These are phyloP conservation scores for Tarenaya hassleriana DNA, from an alignment of 345 rosid genomes.

Conservation along the genomic window DNA sequence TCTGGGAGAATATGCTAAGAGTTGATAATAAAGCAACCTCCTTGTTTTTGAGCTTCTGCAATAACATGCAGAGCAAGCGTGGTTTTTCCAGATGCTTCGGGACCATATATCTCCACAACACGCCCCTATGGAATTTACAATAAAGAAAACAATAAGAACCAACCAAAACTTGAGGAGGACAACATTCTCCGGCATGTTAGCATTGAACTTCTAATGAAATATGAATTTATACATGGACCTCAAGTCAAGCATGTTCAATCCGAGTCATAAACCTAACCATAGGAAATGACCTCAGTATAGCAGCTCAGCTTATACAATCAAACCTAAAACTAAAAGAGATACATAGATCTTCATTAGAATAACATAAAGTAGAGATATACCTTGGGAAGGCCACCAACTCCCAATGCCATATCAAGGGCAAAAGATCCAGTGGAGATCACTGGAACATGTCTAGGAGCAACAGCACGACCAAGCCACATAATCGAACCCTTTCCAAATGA, in stretches of 20 bases:
- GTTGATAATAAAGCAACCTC: conserved; percentile 46
- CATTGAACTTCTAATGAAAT: no score
- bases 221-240: conserved; percentile 3
- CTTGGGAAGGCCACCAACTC: conserved; percentile 95
- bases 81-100: conserved; percentile 99
- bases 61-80: conserved; percentile 93
- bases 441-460: conserved; percentile 57
- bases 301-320: neutral
- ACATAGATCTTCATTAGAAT: neutral
- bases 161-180: conserved; percentile 12
- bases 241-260: neutral
- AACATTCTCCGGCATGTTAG: no score
- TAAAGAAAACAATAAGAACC: conserved; percentile 11
- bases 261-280: neutral
- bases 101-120: conserved; percentile 94
- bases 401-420: conserved; percentile 78
- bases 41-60: conserved; percentile 95
- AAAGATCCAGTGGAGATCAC: conserved; percentile 91
- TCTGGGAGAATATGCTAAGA: conserved; percentile 4
- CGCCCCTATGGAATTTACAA: conserved; percentile 60
- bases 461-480: conserved; percentile 86
- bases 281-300: no score
- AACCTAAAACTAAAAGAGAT: neutral
- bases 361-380: conserved; percentile 28
- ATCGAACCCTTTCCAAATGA: conserved; percentile 79